Percentiles rank a stretch among this genome's conserved stretches.
Evolutionary conservation across 257 asterid genomes (phyloP).

Genomic region (Primulina tabacum): DNA sequence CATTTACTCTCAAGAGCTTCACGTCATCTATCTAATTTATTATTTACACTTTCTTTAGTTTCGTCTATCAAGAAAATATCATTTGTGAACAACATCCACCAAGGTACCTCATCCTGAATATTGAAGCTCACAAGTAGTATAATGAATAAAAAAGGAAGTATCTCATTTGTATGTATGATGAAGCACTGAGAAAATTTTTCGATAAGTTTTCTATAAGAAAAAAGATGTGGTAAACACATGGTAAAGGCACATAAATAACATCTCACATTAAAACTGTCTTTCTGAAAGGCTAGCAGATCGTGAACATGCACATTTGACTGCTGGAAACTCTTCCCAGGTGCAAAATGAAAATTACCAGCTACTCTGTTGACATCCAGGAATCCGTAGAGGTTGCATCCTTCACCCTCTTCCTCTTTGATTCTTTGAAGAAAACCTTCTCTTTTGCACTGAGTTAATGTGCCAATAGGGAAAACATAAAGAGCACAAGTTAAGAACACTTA

Average conservation of each 20-base stretch:
- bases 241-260: constrained; percentile 20
- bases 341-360: constrained; percentile 97
- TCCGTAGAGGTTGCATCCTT: constrained; percentile 91
- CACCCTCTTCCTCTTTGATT: constrained; percentile 94
- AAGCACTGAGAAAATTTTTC: background rate
- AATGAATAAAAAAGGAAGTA: constrained; percentile 12
- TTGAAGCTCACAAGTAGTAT: background rate
- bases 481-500: constrained; percentile 16
- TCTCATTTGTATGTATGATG: constrained; percentile 6
- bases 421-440: constrained; percentile 95
- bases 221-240: background rate
- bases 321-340: constrained; percentile 98
- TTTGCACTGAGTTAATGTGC: constrained; percentile 58
- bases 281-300: constrained; percentile 84
- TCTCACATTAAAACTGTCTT: constrained; percentile 94
- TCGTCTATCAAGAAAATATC: too few species aligned
- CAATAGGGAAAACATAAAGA: constrained; percentile 22
- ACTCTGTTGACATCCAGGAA: constrained; percentile 93
- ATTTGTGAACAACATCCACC: too few species aligned
- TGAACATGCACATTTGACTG: constrained; percentile 88
- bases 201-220: background rate
- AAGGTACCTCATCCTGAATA: too few species aligned
- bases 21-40: too few species aligned
- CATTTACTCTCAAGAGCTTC: too few species aligned
- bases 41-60: too few species aligned